Evolutionary conservation across 2,329 filamentous ascomycete species (phyloP).

Genomic region (Penicillium decumbens): DNA sequence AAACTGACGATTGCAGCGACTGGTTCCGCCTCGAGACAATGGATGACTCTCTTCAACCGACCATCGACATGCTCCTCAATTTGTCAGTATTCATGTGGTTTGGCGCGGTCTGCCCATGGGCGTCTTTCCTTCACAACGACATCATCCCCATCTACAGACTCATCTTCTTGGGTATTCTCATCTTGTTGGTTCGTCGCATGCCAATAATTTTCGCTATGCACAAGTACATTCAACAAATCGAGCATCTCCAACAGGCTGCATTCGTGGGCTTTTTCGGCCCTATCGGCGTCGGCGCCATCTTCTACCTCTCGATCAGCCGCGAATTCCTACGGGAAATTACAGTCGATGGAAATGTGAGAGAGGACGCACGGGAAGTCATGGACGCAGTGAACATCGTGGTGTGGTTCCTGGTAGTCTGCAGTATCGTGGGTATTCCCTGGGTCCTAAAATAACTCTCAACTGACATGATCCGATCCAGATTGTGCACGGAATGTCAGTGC

Average conservation of each 20-base stretch:
- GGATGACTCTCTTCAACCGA: slow-evolving; percentile 89
- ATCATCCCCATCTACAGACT: slow-evolving; percentile 72
- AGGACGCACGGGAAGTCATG: slow-evolving; percentile 61
- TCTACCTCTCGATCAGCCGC: slow-evolving; percentile 76
- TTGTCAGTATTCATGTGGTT: slow-evolving; percentile 87
- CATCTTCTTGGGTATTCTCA: slow-evolving; percentile 66
- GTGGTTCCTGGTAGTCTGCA: slow-evolving; percentile 82
- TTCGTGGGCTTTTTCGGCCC: slow-evolving; percentile 94
- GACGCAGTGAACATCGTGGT: slow-evolving; percentile 69
- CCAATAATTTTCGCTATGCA: slow-evolving; percentile 72
- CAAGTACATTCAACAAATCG: slow-evolving; percentile 72
- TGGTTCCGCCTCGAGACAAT: slow-evolving; percentile 87
- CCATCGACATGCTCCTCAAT: slow-evolving; percentile 91
- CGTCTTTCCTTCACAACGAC: slow-evolving; percentile 60
- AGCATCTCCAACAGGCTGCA: slow-evolving; percentile 66
- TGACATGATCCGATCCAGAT: slow-evolving; percentile 47
- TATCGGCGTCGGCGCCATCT: slow-evolving; percentile 84
- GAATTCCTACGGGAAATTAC: slow-evolving; percentile 64
- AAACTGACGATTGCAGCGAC: slow-evolving; percentile 50
- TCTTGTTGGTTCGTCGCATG: slow-evolving; percentile 71
- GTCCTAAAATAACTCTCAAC: neutral
- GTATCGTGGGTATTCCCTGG: slow-evolving; percentile 54
- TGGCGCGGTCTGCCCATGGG: slow-evolving; percentile 79
- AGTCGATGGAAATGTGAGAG: slow-evolving; percentile 56
- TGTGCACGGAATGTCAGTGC: slow-evolving; percentile 77